Evolutionary conservation across 2,329 filamentous ascomycete genomes (phyloP), one percentile per base, ranked within the genome.

Genomic region (Cryphonectria parasitica): DNA sequence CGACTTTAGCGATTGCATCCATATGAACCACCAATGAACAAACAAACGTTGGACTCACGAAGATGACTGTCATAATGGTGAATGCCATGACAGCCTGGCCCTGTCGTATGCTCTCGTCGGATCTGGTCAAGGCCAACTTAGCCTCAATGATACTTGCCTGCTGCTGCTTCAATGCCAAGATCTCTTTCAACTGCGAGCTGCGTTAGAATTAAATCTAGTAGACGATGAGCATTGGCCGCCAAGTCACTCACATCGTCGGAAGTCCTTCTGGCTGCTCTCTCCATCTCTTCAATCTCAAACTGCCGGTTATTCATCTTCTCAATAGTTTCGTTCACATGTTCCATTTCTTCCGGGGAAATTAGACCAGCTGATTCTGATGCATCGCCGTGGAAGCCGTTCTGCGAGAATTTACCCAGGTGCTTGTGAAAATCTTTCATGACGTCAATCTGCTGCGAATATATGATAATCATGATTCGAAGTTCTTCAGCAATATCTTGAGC

Each of bases 11-110:
- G 19, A 22, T 19, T 49, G 17, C 1, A 22, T 22, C 22, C 17
- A 49, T 22, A 49, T 49, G 5, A 34, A 6, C 34, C 34, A 22
- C 0, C 6, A 49, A 22, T 49, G 1, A 22, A 49, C 22, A 10
- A 8, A 0, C 1, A 5, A 11, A 22, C 61, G 11, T 43, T n/a
- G 15, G 2, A 73, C 81, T 75, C 73, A 83, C 82, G 17, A 69
- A 71, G 0, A 71, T 49, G 25, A 71, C 66, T 13, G 70, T 71
- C 70, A 71, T 71, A 58, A 71, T 68, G 10, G 70, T 71, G 39
- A 71, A 71, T 7, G 68, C 67, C 70, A 67, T 67, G 19, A 69
- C 58, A 6, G 70, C 62, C 36, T 69, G 63, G 2, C 70, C 70
- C 63, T 71, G 70, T 28, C 60, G 34, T 22, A 69, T 58, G 11